Evolutionary conservation across 345 rosid species (phyloP).

Genomic region (Eucalyptus tenuipes): DNA sequence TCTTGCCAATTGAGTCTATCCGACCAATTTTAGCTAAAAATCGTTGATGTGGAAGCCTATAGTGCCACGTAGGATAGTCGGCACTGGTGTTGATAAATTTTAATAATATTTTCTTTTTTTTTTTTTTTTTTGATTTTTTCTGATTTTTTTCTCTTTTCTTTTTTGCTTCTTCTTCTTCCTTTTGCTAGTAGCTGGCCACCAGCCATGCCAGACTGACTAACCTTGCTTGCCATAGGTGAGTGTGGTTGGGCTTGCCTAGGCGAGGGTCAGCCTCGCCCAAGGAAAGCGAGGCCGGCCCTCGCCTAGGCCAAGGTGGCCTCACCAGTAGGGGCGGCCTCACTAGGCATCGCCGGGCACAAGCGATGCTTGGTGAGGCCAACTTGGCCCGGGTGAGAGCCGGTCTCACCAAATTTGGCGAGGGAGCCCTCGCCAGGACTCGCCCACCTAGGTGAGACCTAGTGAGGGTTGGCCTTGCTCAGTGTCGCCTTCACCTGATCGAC

Average conservation of each 20-base stretch:
- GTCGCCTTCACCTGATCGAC: accelerated
- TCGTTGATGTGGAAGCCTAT: accelerated
- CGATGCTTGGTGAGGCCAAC: accelerated
- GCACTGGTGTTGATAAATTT: accelerated
- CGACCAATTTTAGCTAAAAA: accelerated
- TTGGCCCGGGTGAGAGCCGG: accelerated
- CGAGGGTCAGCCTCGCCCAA: too few relatives aligned
- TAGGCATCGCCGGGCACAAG: accelerated
- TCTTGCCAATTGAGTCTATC: accelerated
- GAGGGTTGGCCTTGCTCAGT: accelerated
- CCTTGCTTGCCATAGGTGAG: accelerated
- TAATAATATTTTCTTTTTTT: too few relatives aligned
- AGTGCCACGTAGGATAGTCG: accelerated
- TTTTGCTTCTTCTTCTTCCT: too few relatives aligned
- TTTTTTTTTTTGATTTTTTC: accelerated
- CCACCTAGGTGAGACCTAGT: too few relatives aligned
- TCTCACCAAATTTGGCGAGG: accelerated
- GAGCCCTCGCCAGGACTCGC: accelerated
- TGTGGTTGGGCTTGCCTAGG: too few relatives aligned
- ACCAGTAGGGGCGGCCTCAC: too few relatives aligned
- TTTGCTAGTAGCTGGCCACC: accelerated
- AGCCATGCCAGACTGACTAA: accelerated
- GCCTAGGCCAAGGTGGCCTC: too few relatives aligned
- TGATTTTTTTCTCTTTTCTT: accelerated
- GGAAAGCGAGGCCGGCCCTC: too few relatives aligned